Evolutionary conservation across 345 rosid species (phyloP), one percentile per base, ranked within the genome.

Genomic region (Noccaea caerulescens): DNA sequence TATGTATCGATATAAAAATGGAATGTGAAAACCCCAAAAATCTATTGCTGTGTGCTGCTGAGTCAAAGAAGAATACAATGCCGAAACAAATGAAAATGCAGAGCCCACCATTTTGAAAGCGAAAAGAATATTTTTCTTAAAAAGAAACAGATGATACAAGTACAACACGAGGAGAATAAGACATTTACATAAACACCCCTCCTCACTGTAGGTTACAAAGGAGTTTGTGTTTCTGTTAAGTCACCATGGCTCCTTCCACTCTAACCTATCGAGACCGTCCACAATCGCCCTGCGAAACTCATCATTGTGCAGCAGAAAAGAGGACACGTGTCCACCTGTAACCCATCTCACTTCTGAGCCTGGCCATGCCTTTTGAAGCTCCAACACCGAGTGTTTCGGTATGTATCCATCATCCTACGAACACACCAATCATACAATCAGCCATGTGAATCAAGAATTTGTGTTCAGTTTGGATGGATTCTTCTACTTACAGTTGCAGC

Each of bases 341-440:
- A 94, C 98, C 99, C 99, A 94, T 79, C 99, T 86, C 79, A 94
- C 97, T 80, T 94, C 99, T 49, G 99, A 94, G 33, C 99, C 96
- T 7, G 98, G 98, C 99, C 99, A 91, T 10, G 98, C 98, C 79
- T 94, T 94, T 61, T 94, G 90, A 72, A 94, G 97, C 85, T 88
- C 97, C 82, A 89, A 58, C 65, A 89, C 97, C 0, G 99, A 94
- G 81, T 91, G 93, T 55, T 87, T 88, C 2, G 99, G 99, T 63
- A 94, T 89, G 82, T 94, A 94, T 23, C 96, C 99, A 67, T 94
- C 99, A 78, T 94, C 99, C 99, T 94, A 60, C 1, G 1, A 51
- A 53, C 30, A 67, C 12, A 67, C 12, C 14, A 9, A 20, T 20
- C 47, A 20, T 37, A 25, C 47, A 1, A 2, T n/a, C 7, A 49